Evolutionary conservation across 2,329 filamentous ascomycete genomes (phyloP).

Genomic region (Monosporascus sp.): DNA sequence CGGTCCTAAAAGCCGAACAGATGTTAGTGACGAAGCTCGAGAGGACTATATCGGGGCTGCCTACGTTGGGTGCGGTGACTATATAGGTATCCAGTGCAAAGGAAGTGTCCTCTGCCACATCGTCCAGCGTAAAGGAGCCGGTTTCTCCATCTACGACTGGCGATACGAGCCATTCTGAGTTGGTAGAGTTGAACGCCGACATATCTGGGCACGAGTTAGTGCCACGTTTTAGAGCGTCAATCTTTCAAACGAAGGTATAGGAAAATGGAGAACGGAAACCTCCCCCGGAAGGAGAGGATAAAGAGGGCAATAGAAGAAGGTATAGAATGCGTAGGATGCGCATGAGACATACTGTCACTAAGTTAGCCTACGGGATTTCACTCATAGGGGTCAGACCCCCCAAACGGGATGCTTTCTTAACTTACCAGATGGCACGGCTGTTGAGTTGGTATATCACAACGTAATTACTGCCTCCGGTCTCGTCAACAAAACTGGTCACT

Average conservation of each 20-base stretch:
- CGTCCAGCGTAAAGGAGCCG: constrained; percentile 11
- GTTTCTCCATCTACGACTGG: constrained; percentile 19
- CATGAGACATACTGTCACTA: background rate
- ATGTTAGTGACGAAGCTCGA: background rate
- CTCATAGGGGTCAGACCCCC: background rate
- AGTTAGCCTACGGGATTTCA: background rate
- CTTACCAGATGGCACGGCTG: constrained; percentile 14
- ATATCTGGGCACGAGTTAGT: constrained; percentile 5
- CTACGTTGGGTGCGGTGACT: background rate
- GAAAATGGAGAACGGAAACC: background rate
- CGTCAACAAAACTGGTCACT: constrained; percentile 23
- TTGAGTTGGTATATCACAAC: constrained; percentile 22
- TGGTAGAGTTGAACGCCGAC: constrained; percentile 23
- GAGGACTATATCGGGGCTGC: background rate
- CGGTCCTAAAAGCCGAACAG: background rate
- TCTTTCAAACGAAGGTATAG: background rate
- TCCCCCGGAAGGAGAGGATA: too few species aligned
- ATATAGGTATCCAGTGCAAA: constrained; percentile 12
- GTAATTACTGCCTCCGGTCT: constrained; percentile 19
- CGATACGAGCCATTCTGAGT: constrained; percentile 19
- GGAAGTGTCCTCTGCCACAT: constrained; percentile 12
- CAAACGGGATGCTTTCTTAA: background rate
- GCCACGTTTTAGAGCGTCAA: background rate
- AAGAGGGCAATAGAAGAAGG: background rate
- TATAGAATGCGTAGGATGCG: background rate